Base-by-base conservation (phyloP, 2,329 filamentous ascomycete genomes). In the Colletotrichum sp. region DNA sequence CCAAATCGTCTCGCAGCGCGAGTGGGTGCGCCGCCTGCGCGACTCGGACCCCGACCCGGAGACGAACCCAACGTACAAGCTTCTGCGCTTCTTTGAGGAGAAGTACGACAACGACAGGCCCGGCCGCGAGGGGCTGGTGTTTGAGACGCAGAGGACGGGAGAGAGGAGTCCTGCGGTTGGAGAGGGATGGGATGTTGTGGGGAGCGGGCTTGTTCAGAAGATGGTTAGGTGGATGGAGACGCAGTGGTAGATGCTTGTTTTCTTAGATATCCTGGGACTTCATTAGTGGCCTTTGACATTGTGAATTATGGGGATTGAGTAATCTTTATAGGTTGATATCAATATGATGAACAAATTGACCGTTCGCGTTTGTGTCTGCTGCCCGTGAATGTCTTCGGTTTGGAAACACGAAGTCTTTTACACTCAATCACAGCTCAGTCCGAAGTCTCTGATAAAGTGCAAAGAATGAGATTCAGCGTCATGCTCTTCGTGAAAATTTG, bases 1-100 rank as follows among this genome's bases (percentile, higher is more conserved):
- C 62, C 80, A 84, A 21, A 78, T 82, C 8, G 84, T 90, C 2
- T 74, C 83, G 4, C 81, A 84, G 51, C 79, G 80, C 11, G 83
- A 87, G 67, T 89, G 87, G 87, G 78, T 89, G 21, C 75, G 80
- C 7, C 79, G 83, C 3, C 76, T 91, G 15, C 81, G 86, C 6
- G 80, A 80, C 3, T 86, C 85, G 4, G 85, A 90, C 64, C 83
- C 82, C 3, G 87, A 91, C 77, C 86, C 87, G 0, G 77, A 79
- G n/a, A 77, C 76, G 8, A 90, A 90, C 74, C 88, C 88, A 15
- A 84, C 86, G 1, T 82, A 88, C 70, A 90, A 89, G 79, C 78
- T 90, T 29, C 75, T 88, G 2, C 85, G 88, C 31, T 90, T 88
- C 80, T 90, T 88, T 73, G 79, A 83, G 6, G 81, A 81, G 3